A percentile compares a stretch with the other conserved stretches of the same genome.
Evolutionary conservation across 495 filamentous ascomycete species (phyloP).

Genomic region (Jackrogersella minutella): DNA sequence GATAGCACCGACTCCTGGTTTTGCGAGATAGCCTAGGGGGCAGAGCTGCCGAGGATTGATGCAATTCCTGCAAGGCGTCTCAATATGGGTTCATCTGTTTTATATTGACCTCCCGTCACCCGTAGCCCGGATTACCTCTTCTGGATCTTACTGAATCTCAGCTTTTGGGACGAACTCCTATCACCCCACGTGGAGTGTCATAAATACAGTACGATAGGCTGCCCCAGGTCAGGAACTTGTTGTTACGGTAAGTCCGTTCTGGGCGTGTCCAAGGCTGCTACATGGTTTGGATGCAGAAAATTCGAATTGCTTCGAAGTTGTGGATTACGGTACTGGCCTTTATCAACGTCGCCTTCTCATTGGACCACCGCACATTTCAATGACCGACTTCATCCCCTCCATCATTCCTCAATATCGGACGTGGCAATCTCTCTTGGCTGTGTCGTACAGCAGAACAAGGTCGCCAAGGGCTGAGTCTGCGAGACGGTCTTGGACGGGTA

Average conservation of each 20-base stretch:
- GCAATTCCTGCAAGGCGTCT: constrained; percentile 18
- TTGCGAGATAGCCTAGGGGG: constrained; percentile 1
- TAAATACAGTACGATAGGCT: constrained; percentile 30
- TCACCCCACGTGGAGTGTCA: constrained; percentile 36
- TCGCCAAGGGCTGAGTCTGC: constrained; percentile 34
- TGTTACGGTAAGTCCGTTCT: constrained; percentile 18
- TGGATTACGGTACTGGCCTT: neutral
- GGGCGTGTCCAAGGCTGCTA: constrained; percentile 21
- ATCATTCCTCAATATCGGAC: constrained; percentile 11
- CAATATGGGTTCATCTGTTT: constrained; percentile 39
- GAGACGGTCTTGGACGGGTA: constrained; percentile 21
- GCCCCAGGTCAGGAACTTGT: constrained; percentile 13
- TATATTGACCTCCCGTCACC: constrained; percentile 33
- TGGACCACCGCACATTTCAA: constrained; percentile 19
- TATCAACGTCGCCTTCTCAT: constrained; percentile 14
- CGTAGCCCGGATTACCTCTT: constrained; percentile 31
- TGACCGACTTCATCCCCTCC: constrained; percentile 10
- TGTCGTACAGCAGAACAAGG: constrained; percentile 32
- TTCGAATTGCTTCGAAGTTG: constrained; percentile 13
- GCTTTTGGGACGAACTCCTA: constrained; percentile 23
- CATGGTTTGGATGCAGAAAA: constrained; percentile 4
- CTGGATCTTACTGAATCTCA: constrained; percentile 18
- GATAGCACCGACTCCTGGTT: constrained; percentile 26
- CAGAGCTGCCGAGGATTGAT: constrained; percentile 33
- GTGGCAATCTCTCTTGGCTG: constrained; percentile 16